These are phyloP conservation scores for Artemisia tridentata DNA, from an alignment of 129 eudicot species.

Conservation along the genomic window DNA sequence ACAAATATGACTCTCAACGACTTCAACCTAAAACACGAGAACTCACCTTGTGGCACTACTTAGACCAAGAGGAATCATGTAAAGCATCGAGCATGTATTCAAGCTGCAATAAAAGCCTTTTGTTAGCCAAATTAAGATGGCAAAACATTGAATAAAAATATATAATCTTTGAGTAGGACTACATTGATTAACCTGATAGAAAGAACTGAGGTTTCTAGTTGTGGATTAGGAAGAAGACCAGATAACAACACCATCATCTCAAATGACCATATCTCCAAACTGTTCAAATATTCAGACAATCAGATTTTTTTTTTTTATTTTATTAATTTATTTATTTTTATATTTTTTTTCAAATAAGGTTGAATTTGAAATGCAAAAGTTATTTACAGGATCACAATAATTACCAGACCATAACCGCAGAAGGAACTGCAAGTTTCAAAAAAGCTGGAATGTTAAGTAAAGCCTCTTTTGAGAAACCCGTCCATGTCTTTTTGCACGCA, in stretches of 20 bases:
- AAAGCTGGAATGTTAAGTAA: slow-evolving; percentile 41
- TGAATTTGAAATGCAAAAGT: neutral
- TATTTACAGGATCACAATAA: neutral
- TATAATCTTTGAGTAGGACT: neutral
- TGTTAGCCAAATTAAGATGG: neutral
- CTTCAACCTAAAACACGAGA: neutral
- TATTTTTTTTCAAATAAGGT: neutral
- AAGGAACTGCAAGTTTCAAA: slow-evolving; percentile 66
- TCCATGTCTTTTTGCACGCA: slow-evolving; percentile 62
- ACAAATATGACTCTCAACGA: neutral
- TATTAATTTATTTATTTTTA: neutral
- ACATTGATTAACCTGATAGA: slow-evolving; percentile 54
- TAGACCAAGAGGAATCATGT: slow-evolving; percentile 85
- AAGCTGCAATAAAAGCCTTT: slow-evolving; percentile 37
- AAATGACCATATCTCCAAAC: slow-evolving; percentile 88
- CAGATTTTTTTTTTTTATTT: neutral
- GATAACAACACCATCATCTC: slow-evolving; percentile 79
- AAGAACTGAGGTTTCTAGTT: slow-evolving; percentile 79
- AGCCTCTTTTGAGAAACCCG: slow-evolving; percentile 66
- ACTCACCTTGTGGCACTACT: slow-evolving; percentile 65
- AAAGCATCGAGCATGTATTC: slow-evolving; percentile 57
- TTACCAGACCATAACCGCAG: slow-evolving; percentile 84
- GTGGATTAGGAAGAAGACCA: slow-evolving; percentile 86
- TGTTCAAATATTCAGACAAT: slow-evolving; percentile 22
- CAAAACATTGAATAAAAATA: neutral